Conservation (phyloP, 164 flowering plant species). For the Tetracentron sinense region DNA sequence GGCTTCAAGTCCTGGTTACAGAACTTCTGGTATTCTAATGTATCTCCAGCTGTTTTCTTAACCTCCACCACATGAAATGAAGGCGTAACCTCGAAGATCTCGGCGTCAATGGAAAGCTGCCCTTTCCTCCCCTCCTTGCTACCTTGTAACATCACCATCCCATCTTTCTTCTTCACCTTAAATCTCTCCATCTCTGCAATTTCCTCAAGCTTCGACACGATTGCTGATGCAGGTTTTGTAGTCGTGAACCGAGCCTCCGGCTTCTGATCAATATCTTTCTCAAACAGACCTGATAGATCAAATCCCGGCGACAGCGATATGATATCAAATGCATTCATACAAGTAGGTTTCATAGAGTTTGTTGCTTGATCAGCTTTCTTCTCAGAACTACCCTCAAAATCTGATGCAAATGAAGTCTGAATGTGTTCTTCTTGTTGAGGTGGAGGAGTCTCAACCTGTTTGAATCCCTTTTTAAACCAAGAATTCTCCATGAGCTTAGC, state of each 20-base stretch:
- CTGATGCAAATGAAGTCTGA: conserved; percentile 15
- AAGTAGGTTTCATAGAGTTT: conserved; percentile 29
- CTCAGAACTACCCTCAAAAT: conserved; percentile 7
- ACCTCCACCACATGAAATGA: conserved; percentile 49
- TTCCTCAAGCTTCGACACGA: conserved; percentile 47
- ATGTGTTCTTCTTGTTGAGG: conserved; percentile 12
- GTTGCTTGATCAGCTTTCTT: neutral
- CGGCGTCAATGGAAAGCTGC: conserved; percentile 41
- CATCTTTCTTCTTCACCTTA: conserved; percentile 32
- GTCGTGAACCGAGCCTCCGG: conserved; percentile 35
- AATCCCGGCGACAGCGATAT: conserved; percentile 55
- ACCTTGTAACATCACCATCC: conserved; percentile 29
- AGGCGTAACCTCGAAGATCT: conserved; percentile 55
- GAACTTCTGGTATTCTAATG: too few relatives aligned
- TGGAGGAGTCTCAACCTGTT: conserved; percentile 17
- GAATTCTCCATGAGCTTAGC: too few relatives aligned
- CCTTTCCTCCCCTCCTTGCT: conserved; percentile 48
- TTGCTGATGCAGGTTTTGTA: conserved; percentile 30
- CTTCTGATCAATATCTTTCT: conserved; percentile 23
- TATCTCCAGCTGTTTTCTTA: too few relatives aligned
- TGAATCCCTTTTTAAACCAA: conserved; percentile 43
- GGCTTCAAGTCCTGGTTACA: conserved; percentile 44
- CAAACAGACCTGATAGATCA: too few relatives aligned
- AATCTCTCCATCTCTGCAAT: conserved; percentile 39
- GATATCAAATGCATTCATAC: conserved; percentile 49